Percentiles rank a stretch among this genome's conserved stretches.
phyloP scores from a whole-genome alignment of 2,329 filamentous ascomycete genomes.

The Drechslerella dactyloides region DNA sequence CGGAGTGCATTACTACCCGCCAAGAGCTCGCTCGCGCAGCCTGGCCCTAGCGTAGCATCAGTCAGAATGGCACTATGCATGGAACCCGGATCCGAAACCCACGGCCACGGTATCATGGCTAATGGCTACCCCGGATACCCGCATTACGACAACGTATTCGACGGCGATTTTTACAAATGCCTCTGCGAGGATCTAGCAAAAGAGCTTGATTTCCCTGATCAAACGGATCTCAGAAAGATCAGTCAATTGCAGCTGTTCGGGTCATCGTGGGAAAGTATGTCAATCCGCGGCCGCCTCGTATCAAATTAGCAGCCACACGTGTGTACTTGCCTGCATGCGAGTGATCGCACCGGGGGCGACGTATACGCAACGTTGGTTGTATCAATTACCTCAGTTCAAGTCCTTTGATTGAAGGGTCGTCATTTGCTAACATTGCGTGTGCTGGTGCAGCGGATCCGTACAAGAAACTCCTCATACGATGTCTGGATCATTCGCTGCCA shows the following conservation, averaged over 20 bases:
- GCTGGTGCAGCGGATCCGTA: slow-evolving; percentile 43
- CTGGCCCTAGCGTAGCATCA: background rate
- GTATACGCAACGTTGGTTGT: slow-evolving; percentile 1
- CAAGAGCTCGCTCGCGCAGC: slow-evolving; percentile 3
- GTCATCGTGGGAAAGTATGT: slow-evolving; percentile 50
- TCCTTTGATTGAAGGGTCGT: background rate
- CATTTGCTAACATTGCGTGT: slow-evolving; percentile 8
- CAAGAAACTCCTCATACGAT: slow-evolving; percentile 47
- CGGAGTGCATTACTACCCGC: background rate
- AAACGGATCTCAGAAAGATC: slow-evolving; percentile 47
- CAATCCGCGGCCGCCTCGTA: slow-evolving; percentile 11
- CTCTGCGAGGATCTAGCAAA: slow-evolving; percentile 49
- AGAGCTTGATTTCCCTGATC: slow-evolving; percentile 45
- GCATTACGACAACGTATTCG: slow-evolving; percentile 34
- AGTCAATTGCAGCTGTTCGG: slow-evolving; percentile 49
- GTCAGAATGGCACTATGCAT: slow-evolving; percentile 38
- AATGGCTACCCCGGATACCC: slow-evolving; percentile 11
- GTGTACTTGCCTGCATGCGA: slow-evolving; percentile 10
- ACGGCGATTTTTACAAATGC: slow-evolving; percentile 50
- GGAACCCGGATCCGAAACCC: slow-evolving; percentile 20
- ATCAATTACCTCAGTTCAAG: slow-evolving; percentile 19
- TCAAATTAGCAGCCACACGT: slow-evolving; percentile 13
- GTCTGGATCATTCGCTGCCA: slow-evolving; percentile 45
- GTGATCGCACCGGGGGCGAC: slow-evolving; percentile 23
- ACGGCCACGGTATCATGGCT: slow-evolving; percentile 18